Evolutionary conservation across 129 eudicot genomes (phyloP).

Genomic region (Apium graveolens): DNA sequence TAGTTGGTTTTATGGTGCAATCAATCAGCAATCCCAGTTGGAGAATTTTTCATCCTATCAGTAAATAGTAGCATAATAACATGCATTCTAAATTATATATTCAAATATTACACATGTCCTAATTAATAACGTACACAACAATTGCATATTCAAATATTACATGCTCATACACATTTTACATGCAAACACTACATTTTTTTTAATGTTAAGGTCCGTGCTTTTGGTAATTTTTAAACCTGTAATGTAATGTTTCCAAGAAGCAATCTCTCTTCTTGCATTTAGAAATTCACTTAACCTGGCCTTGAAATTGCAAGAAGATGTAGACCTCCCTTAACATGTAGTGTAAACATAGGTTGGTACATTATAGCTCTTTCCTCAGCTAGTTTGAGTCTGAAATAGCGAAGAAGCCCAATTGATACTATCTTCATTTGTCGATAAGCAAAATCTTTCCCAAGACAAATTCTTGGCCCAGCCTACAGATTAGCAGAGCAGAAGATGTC

Average conservation of each 20-base stretch:
- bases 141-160: too few species aligned
- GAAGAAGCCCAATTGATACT: constrained; percentile 44
- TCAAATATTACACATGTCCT: too few species aligned
- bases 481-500: neutral
- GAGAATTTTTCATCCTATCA: too few species aligned
- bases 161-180: too few species aligned
- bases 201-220: too few species aligned
- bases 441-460: constrained; percentile 66
- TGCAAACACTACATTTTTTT: too few species aligned
- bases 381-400: constrained; percentile 45
- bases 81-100: too few species aligned
- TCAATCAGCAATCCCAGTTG: too few species aligned
- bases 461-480: constrained; percentile 73
- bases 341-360: constrained; percentile 67
- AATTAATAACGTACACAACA: too few species aligned
- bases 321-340: constrained; percentile 61
- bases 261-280: neutral
- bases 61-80: too few species aligned
- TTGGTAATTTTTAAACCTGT: neutral
- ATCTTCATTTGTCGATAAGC: constrained; percentile 90
- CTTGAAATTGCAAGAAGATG: constrained; percentile 51
- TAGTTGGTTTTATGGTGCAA: too few species aligned
- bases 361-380: constrained; percentile 38
- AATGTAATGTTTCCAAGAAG: neutral
- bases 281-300: neutral